phyloP scores from a whole-genome alignment of 2,329 filamentous ascomycete species.

The Cercospora sp. region DNA sequence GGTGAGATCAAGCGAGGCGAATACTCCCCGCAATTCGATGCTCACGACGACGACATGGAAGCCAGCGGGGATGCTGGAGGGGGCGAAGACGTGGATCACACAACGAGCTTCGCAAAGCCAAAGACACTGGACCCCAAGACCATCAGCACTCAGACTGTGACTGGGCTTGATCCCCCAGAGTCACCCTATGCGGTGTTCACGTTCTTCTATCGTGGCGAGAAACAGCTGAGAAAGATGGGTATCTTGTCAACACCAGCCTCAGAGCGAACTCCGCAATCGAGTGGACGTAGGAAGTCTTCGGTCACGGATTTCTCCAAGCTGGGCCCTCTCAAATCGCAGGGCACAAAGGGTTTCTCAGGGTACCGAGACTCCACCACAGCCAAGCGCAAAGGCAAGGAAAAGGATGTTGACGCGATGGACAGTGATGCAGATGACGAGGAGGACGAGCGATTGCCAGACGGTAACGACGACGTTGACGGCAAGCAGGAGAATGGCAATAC shows the following conservation, averaged over 20 bases:
- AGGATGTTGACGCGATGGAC: conserved; percentile 66
- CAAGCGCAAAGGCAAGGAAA: conserved; percentile 58
- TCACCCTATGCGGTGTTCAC: conserved; percentile 97
- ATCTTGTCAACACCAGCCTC: conserved; percentile 66
- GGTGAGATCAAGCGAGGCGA: conserved; percentile 98
- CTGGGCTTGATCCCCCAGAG: conserved; percentile 91
- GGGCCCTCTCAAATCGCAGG: conserved; percentile 79
- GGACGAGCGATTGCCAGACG: conserved; percentile 61
- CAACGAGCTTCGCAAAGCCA: conserved; percentile 94
- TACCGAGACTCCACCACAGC: conserved; percentile 60
- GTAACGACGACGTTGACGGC: conserved; percentile 57
- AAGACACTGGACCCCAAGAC: conserved; percentile 95
- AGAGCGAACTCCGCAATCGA: conserved; percentile 60
- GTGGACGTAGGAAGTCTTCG: conserved; percentile 74
- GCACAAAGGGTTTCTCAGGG: conserved; percentile 84
- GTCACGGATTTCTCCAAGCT: conserved; percentile 84
- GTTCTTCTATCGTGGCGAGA: conserved; percentile 94
- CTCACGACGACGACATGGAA: conserved; percentile 79
- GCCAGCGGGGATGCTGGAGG: conserved; percentile 60
- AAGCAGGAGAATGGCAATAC: conserved; percentile 59
- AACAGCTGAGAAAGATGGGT: conserved; percentile 95
- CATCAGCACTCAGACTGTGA: conserved; percentile 99
- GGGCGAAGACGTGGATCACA: conserved; percentile 88
- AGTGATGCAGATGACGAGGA: conserved; percentile 72
- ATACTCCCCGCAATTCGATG: conserved; percentile 96